Conservation (phyloP, 805 yeast genomes). For the Teunomyces aglyptinius region DNA sequence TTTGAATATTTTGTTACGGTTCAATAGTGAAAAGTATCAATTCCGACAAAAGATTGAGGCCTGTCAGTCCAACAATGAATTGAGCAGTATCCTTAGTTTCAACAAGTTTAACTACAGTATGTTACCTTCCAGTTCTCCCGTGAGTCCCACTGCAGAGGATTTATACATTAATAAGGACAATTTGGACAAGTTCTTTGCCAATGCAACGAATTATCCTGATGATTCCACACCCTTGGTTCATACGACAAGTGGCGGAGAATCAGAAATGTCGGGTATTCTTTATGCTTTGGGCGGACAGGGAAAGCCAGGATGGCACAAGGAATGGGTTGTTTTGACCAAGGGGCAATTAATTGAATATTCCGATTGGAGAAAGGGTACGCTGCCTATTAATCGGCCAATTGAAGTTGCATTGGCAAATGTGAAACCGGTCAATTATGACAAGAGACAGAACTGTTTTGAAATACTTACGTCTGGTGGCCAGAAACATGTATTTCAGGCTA, state of each 20-base stretch:
- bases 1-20: conserved; percentile 32
- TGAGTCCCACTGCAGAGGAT: conserved; percentile 11
- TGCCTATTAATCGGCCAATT: conserved; percentile 62
- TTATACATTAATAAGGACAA: conserved; percentile 22
- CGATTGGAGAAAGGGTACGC: conserved; percentile 74
- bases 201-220: background rate
- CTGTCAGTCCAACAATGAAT: conserved; percentile 37
- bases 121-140: background rate
- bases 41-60: conserved; percentile 43
- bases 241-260: conserved; percentile 15
- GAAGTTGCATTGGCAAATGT: conserved; percentile 67
- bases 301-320: conserved; percentile 80
- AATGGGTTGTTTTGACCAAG: conserved; percentile 75
- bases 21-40: conserved; percentile 41
- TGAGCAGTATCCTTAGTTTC: conserved; percentile 29
- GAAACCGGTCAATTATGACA: conserved; percentile 47
- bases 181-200: conserved; percentile 29
- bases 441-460: conserved; percentile 65
- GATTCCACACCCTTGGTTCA: conserved; percentile 1
- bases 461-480: conserved; percentile 65
- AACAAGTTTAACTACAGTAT: conserved; percentile 21
- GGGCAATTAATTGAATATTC: conserved; percentile 69
- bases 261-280: conserved; percentile 48
- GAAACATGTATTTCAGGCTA: conserved; percentile 73
- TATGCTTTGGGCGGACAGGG: conserved; percentile 60